phyloP scores from a whole-genome alignment of 2,329 filamentous ascomycete species.

The Colletotrichum liriopes region DNA sequence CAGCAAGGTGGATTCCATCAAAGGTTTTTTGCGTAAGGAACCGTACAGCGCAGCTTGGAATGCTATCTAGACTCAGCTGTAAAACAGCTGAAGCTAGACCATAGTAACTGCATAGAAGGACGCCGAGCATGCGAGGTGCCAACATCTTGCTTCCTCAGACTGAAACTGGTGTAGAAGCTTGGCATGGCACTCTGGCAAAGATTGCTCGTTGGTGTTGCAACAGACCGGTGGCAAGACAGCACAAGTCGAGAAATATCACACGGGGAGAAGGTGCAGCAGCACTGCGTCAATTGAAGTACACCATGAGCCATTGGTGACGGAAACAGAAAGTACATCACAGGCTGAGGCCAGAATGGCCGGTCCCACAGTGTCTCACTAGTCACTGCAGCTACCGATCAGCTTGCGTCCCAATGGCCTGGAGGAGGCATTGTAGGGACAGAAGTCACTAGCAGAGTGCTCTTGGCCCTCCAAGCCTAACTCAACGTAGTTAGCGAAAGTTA shows the following conservation, averaged over 20 bases:
- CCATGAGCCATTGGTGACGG: background rate
- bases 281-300: background rate
- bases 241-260: no score
- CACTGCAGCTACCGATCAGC: background rate
- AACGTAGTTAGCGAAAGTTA: background rate
- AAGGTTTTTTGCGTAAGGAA: no score
- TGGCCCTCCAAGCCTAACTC: background rate
- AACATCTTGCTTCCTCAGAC: background rate
- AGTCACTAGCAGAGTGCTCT: background rate
- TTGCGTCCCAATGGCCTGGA: background rate
- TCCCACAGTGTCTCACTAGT: background rate
- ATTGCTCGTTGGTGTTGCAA: background rate
- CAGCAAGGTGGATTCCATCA: background rate
- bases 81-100: background rate
- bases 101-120: background rate
- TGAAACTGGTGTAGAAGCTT: background rate
- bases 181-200: background rate
- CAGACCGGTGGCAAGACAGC: background rate
- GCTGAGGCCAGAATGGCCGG: background rate
- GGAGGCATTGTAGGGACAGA: background rate
- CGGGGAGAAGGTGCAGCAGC: background rate
- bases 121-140: background rate
- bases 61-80: constrained; percentile 1
- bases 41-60: constrained; percentile 19
- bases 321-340: background rate